Base-by-base conservation (phyloP, 2,329 filamentous ascomycete genomes). In the Fusarium hainanense region DNA sequence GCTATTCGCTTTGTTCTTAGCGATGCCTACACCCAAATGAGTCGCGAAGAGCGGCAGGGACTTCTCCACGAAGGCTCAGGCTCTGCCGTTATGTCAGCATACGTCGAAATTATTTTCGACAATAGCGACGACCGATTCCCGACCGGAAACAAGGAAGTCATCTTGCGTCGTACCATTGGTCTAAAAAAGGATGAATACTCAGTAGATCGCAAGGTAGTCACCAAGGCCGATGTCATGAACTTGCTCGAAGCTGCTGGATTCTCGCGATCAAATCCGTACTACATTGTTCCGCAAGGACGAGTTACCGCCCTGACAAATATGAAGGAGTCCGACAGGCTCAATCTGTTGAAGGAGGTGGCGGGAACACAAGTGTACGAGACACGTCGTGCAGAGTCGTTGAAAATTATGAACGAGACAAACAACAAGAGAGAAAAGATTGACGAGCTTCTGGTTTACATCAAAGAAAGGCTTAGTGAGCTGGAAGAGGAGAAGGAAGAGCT, bases 141-240 rank as follows among this genome's bases (percentile, higher is more conserved):
- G 37, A 98, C 94, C 12, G 93, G 93, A 73, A 96, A 93, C 77
- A 91, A 94, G 64, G 95, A 99, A 79, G 89, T 98, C 49, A 90
- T 96, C 43, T 84, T 99, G 62, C 92, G 97, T 67, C 92, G 96
- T 46, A 98, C 96, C 0, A 99, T 99, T 79, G 96, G 95, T 54
- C 86, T 95, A 69, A 98, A 99, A 82, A 99, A 99, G 82, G 96
- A 99, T 79, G 96, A 99, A 83, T 99, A 98, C 79, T 97, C 95
- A 3, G 88, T 99, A 30, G 96, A 99, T 81, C 93, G 94, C 78
- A 99, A 98, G 83, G 97, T 97, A 72, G 93, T 94, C 34, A 97
- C 94, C 40, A 97, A 97, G 79, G 88, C 90, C 68, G 96, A 99
- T 78, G 95, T 99, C 63, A 92, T 97, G 85, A 97, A 97, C 79